These are phyloP conservation scores for Trichoderma atrobrunneum DNA, from an alignment of 2,329 filamentous ascomycete species.

Conservation along the genomic window DNA sequence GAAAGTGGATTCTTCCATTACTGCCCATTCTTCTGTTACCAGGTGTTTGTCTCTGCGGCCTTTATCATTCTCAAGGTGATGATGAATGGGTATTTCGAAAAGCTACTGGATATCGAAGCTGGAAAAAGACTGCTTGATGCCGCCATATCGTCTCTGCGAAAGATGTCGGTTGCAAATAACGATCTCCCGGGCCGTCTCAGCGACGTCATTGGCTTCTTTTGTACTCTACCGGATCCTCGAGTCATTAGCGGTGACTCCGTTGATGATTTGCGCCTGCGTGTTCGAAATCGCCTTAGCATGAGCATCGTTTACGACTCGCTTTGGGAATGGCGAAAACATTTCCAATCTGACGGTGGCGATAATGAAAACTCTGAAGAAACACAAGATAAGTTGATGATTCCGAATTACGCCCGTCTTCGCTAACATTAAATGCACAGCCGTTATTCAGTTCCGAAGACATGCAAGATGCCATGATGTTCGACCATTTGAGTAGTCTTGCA, in stretches of 20 bases:
- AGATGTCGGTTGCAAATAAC: conserved; percentile 13
- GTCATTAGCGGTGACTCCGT: conserved; percentile 3
- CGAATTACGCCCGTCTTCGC: neutral
- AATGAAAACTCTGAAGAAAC: neutral
- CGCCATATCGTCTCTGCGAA: neutral
- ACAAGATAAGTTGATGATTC: neutral
- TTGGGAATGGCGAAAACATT: conserved; percentile 11
- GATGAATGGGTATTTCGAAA: conserved; percentile 15
- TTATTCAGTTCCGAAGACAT: conserved; percentile 3
- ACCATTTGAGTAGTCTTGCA: conserved; percentile 3
- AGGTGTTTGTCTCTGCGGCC: conserved; percentile 8
- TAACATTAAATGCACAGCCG: neutral
- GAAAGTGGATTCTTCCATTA: neutral
- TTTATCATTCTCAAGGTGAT: conserved; percentile 12
- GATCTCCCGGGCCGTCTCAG: conserved; percentile 8
- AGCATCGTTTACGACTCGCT: conserved; percentile 12
- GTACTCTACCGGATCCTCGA: neutral
- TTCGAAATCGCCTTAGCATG: conserved; percentile 12
- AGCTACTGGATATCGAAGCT: neutral
- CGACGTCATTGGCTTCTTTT: conserved; percentile 8
- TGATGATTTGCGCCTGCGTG: conserved; percentile 5
- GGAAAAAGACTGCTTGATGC: conserved; percentile 8
- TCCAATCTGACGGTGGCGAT: neutral
- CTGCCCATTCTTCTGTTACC: conserved; percentile 12
- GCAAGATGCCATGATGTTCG: conserved; percentile 14